phyloP scores from a whole-genome alignment of 345 rosid species.

The Carallia brachiata region DNA sequence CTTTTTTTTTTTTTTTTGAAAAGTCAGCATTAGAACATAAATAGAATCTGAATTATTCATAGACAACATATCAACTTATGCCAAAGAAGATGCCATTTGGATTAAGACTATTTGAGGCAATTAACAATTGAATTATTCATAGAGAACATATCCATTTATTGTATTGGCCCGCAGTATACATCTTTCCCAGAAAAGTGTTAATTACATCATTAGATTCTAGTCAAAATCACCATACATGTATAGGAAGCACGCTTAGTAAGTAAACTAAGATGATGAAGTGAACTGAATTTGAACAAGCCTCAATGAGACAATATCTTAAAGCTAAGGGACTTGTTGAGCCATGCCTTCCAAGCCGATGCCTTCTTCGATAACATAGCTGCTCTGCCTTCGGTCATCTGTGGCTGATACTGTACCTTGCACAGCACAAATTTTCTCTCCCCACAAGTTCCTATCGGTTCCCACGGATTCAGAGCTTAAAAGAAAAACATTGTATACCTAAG shows the following conservation, averaged over 20 bases:
- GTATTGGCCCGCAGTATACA: not conserved
- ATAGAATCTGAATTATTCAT: too few species aligned
- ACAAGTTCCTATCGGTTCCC: constrained; percentile 20
- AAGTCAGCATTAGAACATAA: too few species aligned
- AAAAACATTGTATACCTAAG: too few species aligned
- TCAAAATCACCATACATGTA: too few species aligned
- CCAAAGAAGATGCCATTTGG: not conserved
- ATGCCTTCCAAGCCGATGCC: constrained; percentile 24
- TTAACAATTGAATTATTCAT: not conserved
- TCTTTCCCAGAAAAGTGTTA: too few species aligned
- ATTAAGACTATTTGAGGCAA: too few species aligned
- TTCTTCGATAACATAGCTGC: not conserved
- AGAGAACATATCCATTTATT: not conserved
- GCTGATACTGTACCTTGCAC: constrained; percentile 16
- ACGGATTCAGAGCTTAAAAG: constrained; percentile 16
- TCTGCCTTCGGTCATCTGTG: constrained; percentile 19
- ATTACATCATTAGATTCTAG: too few species aligned
- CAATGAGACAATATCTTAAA: constrained; percentile 8
- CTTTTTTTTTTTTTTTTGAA: too few species aligned
- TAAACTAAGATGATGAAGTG: too few species aligned
- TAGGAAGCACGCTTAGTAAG: too few species aligned
- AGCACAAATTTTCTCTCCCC: constrained; percentile 25
- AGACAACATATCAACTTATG: not conserved
- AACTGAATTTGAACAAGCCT: not conserved
- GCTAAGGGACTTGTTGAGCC: constrained; percentile 17